phyloP scores from a whole-genome alignment of 768 basidiomycete genomes.

The Artomyces pyxidatus region DNA sequence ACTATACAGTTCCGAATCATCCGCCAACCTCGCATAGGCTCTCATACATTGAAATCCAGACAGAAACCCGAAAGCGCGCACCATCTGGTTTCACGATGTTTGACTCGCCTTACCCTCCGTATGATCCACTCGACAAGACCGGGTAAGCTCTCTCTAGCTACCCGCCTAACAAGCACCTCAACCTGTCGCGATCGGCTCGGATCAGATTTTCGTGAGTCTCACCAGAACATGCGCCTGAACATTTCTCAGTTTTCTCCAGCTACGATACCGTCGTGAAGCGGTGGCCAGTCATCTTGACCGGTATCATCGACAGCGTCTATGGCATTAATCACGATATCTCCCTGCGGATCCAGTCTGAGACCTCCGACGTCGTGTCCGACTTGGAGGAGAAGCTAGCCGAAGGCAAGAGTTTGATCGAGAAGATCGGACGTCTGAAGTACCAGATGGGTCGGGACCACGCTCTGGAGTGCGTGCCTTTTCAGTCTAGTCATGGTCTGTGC shows the following conservation, averaged over 20 bases:
- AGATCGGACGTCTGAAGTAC: slow-evolving; percentile 75
- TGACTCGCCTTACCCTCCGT: slow-evolving; percentile 54
- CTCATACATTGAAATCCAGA: no score
- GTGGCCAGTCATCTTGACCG: slow-evolving; percentile 82
- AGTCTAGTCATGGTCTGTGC: not conserved
- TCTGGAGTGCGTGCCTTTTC: slow-evolving; percentile 44
- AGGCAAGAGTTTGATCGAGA: slow-evolving; percentile 69
- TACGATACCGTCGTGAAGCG: slow-evolving; percentile 73
- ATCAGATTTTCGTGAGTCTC: slow-evolving; percentile 55
- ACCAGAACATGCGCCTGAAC: not conserved
- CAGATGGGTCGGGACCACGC: slow-evolving; percentile 74
- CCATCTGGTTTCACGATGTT: no score
- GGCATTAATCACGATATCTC: slow-evolving; percentile 58
- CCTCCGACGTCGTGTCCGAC: slow-evolving; percentile 16
- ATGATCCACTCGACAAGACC: slow-evolving; percentile 62
- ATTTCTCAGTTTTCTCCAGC: slow-evolving; percentile 26
- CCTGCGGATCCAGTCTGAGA: slow-evolving; percentile 20
- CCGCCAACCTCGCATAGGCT: no score
- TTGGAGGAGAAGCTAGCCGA: slow-evolving; percentile 49
- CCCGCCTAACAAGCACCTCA: not conserved
- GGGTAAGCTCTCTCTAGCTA: slow-evolving; percentile 33
- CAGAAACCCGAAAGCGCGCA: no score
- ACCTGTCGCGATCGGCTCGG: slow-evolving; percentile 1
- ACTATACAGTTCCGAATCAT: no score
- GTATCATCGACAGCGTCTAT: slow-evolving; percentile 69